Evolutionary conservation across 257 asterid genomes (phyloP), one percentile per base, ranked within the genome.

Genomic region (Rhazya stricta): DNA sequence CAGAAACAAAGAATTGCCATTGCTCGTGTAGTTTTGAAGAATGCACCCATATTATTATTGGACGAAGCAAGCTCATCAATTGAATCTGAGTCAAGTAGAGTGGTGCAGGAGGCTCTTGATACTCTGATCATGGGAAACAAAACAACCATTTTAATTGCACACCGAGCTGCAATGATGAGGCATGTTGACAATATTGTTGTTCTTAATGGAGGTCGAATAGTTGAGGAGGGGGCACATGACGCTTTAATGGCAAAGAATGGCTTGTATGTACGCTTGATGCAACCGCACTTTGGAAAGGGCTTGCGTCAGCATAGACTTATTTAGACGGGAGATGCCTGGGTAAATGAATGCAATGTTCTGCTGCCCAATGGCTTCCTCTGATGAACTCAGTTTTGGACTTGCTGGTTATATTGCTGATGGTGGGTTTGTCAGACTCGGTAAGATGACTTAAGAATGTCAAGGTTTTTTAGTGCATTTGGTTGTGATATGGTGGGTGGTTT

Each of bases 141-240:
- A 81, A 95, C 99, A 62, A 88, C 98, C 60, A 86, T 95, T 73
- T 86, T 95, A 34, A 92, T 95, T 66, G 99, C 98, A n/a, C 99
- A 95, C 74, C 82, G 99, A 42, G 98, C 98, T 56, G 99, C 99
- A 70, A 91, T 92, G 98, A 95, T 95, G 99, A 89, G 98, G 80
- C 99, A 92, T 67, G 99, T 95, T 39, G 99, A 95, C 86, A 92
- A 86, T 77, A 88, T 95, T 69, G 99, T 95, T 71, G 99, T 95
- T 39, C 96, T 95, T 56, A 92, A 95, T 80, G 98, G 99, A 75
- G 99, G 99, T 62, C 78, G 89, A 74, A 95, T 95, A 69, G 99
- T 95, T 58, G 99, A 95, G 88, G 98, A 92, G 82, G 99, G 99
- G 46, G 83, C 89, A 72, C 99, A 95, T 34, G 98, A 91, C 79